Conservation (phyloP, 1,284 basidiomycete species). For the Leucoagaricus sp. region DNA sequence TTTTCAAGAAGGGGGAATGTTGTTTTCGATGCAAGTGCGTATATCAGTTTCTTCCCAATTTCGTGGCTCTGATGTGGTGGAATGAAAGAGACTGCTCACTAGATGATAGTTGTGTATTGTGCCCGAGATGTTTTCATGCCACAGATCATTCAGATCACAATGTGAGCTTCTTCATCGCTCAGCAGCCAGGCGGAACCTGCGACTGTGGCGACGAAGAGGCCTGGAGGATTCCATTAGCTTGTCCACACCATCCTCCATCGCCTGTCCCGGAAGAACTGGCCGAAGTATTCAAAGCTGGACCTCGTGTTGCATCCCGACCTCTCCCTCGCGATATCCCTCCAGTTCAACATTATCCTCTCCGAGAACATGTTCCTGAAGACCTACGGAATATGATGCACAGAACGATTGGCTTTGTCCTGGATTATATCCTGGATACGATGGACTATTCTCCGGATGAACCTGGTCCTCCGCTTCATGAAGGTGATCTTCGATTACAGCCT, state of each 20-base stretch:
- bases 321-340: conserved; percentile 54
- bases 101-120: conserved; percentile 88
- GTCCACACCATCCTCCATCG: conserved; percentile 66
- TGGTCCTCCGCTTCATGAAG: conserved; percentile 65
- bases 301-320: conserved; percentile 31
- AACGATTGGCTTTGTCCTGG: conserved; percentile 77
- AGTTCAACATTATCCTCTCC: conserved; percentile 58
- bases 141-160: conserved; percentile 86
- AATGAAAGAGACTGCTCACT: conserved; percentile 79
- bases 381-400: conserved; percentile 72
- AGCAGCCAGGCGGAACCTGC: conserved; percentile 89
- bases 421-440: conserved; percentile 85
- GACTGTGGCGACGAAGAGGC: conserved; percentile 92
- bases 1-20: conserved; percentile 83
- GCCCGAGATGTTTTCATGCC: conserved; percentile 84
- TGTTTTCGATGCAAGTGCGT: conserved; percentile 92
- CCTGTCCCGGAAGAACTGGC: conserved; percentile 28
- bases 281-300: conserved; percentile 34
- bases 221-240: conserved; percentile 70
- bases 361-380: conserved; percentile 58
- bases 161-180: conserved; percentile 88
- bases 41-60: neutral
- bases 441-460: conserved; percentile 86
- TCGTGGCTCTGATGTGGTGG: neutral
- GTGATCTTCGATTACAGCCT: conserved; percentile 70